A percentile compares a stretch with the other conserved stretches of the same genome.
Conservation (phyloP, 169 alveolate genomes). For the Plasmodium reichenowi region DNA sequence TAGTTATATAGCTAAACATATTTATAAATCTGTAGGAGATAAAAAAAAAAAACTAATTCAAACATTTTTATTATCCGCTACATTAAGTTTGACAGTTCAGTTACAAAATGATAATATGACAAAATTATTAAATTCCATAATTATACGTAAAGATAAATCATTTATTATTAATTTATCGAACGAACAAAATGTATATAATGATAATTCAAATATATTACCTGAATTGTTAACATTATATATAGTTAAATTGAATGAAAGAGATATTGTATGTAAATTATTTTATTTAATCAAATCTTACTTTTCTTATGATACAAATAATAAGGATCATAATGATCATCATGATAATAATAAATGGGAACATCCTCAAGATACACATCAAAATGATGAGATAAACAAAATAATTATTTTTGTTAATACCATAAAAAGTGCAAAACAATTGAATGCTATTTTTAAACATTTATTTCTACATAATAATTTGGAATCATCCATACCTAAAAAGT, state of each 20-base stretch:
- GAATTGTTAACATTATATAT: slow-evolving; percentile 24
- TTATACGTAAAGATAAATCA: slow-evolving; percentile 59
- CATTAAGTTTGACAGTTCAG: slow-evolving; percentile 49
- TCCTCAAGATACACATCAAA: neutral
- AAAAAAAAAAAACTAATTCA: slow-evolving; percentile 49
- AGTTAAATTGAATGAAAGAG: slow-evolving; percentile 55
- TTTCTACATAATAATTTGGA: slow-evolving; percentile 45
- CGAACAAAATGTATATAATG: neutral
- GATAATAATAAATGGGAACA: slow-evolving; percentile 1
- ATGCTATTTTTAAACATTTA: slow-evolving; percentile 19
- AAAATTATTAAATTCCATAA: slow-evolving; percentile 36
- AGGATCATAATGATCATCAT: neutral
- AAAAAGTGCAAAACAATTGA: slow-evolving; percentile 26
- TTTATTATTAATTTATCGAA: slow-evolving; percentile 20
- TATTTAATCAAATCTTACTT: slow-evolving; percentile 30
- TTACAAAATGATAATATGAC: slow-evolving; percentile 58
- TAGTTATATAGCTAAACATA: slow-evolving; percentile 49
- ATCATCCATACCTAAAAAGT: slow-evolving; percentile 65
- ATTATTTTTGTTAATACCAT: slow-evolving; percentile 70
- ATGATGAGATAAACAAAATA: slow-evolving; percentile 28
- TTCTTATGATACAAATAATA: neutral
- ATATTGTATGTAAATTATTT: slow-evolving; percentile 26
- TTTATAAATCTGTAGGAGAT: slow-evolving; percentile 48
- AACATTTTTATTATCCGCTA: slow-evolving; percentile 70
- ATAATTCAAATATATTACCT: slow-evolving; percentile 26